Conservation (phyloP, 805 yeast species). For the Metschnikowia kunwiensis region DNA sequence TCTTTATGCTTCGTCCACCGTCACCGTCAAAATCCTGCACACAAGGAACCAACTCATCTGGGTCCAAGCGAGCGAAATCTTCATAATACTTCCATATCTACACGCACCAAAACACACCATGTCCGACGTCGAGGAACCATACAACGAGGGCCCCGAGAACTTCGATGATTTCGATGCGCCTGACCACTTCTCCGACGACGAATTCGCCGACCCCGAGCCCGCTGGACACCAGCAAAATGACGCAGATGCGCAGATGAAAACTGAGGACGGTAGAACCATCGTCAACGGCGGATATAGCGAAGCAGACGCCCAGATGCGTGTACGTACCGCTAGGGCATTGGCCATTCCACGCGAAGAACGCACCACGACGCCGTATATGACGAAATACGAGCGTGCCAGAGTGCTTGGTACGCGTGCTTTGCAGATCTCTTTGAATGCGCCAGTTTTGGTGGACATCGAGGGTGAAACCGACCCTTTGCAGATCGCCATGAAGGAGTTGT, state of each 20-base stretch:
- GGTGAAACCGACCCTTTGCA: constrained; percentile 99
- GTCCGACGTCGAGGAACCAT: constrained; percentile 49
- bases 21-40: too few relatives aligned
- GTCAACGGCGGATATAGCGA: constrained; percentile 69
- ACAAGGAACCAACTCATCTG: constrained; percentile 2
- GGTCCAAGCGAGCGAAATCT: constrained; percentile 5
- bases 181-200: constrained; percentile 77
- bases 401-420: constrained; percentile 96
- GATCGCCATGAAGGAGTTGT: constrained; percentile 94
- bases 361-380: constrained; percentile 97
- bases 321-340: constrained; percentile 68
- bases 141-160: constrained; percentile 68
- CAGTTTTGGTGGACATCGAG: constrained; percentile 94
- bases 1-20: too few relatives aligned
- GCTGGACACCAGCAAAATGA: constrained; percentile 20
- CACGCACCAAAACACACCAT: constrained; percentile 22
- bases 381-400: constrained; percentile 97
- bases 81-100: constrained; percentile 2
- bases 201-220: constrained; percentile 41
- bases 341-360: constrained; percentile 88
- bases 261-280: constrained; percentile 72
- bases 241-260: constrained; percentile 43
- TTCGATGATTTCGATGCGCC: constrained; percentile 78
- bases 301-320: constrained; percentile 46
- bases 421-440: constrained; percentile 97